Evolutionary conservation across 306 rosid species (phyloP).

Genomic region (Amphicarpaea edgeworthii): DNA sequence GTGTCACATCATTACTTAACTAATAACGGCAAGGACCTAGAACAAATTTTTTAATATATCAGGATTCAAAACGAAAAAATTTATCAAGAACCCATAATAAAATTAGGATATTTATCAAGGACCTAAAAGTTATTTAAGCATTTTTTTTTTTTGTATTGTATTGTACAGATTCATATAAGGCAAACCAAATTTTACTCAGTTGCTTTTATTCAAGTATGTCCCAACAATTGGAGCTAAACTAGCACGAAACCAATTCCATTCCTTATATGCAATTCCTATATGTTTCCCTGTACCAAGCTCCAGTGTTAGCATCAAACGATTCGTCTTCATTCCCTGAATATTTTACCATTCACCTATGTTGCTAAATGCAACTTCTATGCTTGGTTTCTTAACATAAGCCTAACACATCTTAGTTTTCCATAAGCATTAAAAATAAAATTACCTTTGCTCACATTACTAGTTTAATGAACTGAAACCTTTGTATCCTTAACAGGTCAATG

Average conservation of each 20-base stretch:
- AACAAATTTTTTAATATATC: too few species aligned
- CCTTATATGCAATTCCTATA: not conserved
- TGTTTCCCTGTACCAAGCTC: not conserved
- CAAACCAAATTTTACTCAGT: slow-evolving; percentile 3
- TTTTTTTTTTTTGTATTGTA: not conserved
- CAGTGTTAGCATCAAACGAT: slow-evolving; percentile 9
- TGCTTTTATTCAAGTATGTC: not conserved
- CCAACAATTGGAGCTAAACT: not conserved
- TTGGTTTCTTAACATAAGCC: not conserved
- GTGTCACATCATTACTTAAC: too few species aligned
- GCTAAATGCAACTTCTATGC: not conserved
- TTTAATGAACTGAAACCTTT: not conserved
- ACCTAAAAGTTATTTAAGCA: too few species aligned
- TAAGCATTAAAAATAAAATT: not conserved
- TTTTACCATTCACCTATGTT: not conserved
- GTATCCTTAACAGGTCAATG: slow-evolving; percentile 74
- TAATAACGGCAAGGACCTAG: too few species aligned
- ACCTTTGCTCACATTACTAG: not conserved
- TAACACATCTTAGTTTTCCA: not conserved
- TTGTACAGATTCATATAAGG: not conserved
- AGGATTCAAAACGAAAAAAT: too few species aligned
- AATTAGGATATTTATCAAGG: too few species aligned
- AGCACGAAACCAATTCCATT: not conserved
- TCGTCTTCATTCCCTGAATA: not conserved
- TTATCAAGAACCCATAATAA: too few species aligned